Base-by-base conservation (phyloP, 2,329 filamentous ascomycete genomes). In the Penicillium brasilianum region DNA sequence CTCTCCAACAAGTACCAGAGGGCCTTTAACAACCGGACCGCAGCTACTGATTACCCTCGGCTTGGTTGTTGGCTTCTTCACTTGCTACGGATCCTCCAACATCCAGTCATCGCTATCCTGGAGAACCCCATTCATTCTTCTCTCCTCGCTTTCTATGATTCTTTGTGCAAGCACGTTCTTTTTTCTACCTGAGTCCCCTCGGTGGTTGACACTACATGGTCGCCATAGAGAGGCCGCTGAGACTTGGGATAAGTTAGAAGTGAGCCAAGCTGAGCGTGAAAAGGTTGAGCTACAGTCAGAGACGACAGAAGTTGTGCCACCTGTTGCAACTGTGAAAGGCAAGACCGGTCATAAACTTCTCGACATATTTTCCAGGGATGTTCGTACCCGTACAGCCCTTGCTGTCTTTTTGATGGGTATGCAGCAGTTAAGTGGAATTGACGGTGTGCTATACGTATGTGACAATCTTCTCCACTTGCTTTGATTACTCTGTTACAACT, bases 341-440 rank as follows among this genome's bases (percentile, higher is more conserved):
- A 61, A 36, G 4, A 53, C 55, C 10, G 66, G 61, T 28, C 58
- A 72, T 32, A 71, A 73, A 48, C 64, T 73, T 18, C 57, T 73
- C 5, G 71, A 73, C 30, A 71, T 71, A 3, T 79, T 79, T 63
- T 70, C 69, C 7, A 74, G 76, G 49, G 78, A 80, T 11, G 82
- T 82, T 14, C 77, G 83, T 20, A 74, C 75, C 4, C 77, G 81
- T 2, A 86, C 84, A 0, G 71, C 79, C 0, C 72, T 88, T 18
- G 85, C 81, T 0, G 76, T 85, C 0, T 88, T 88, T 62, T 72
- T 87, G 55, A 81, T 88, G 70, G 82, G 78, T 1, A 85, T 87
- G 79, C 80, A 85, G 34, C 87, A 89, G 66, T 74, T 88, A 0
- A 84, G 80, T 30, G 86, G 87, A 0, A 88, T 89, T 53, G 87